Evolutionary conservation across 148 eudicot species (phyloP).

Genomic region (Fagopyrum homotropicum): DNA sequence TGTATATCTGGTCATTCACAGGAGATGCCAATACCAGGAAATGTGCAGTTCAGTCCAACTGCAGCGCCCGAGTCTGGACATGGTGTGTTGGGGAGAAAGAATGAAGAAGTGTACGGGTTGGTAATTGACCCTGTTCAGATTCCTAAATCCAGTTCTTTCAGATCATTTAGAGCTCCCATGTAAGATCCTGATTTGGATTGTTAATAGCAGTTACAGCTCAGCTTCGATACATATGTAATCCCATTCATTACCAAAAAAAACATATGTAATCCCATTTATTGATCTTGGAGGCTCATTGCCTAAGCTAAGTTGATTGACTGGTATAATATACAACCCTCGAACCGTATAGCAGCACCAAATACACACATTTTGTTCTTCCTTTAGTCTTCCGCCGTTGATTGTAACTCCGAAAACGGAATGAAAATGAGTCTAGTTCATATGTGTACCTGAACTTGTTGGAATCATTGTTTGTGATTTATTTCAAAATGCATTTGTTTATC

Average conservation of each 20-base stretch:
- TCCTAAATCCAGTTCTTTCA: conserved; percentile 15
- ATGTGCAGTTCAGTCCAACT: conserved; percentile 26
- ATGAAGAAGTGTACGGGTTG: conserved; percentile 34
- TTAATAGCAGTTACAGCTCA: not conserved
- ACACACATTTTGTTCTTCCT: not conserved
- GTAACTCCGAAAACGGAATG: no score
- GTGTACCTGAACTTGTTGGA: no score
- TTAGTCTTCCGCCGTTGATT: not conserved
- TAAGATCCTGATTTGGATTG: not conserved
- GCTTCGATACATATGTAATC: not conserved
- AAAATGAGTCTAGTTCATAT: no score
- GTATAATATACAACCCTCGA: not conserved
- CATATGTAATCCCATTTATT: not conserved
- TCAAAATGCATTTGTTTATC: no score
- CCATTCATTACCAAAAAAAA: not conserved
- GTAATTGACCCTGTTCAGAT: conserved; percentile 57
- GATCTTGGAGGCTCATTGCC: not conserved
- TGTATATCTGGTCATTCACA: conserved; percentile 71
- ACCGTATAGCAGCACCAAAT: not conserved
- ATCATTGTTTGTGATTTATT: no score
- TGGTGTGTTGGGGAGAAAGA: conserved; percentile 22
- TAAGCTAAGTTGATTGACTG: not conserved
- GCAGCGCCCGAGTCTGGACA: conserved; percentile 15
- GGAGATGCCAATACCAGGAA: conserved; percentile 55
- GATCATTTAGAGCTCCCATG: not conserved